These are phyloP conservation scores for Pulchroboletus neoregius DNA, from an alignment of 1,284 basidiomycete species.

Conservation along the genomic window DNA sequence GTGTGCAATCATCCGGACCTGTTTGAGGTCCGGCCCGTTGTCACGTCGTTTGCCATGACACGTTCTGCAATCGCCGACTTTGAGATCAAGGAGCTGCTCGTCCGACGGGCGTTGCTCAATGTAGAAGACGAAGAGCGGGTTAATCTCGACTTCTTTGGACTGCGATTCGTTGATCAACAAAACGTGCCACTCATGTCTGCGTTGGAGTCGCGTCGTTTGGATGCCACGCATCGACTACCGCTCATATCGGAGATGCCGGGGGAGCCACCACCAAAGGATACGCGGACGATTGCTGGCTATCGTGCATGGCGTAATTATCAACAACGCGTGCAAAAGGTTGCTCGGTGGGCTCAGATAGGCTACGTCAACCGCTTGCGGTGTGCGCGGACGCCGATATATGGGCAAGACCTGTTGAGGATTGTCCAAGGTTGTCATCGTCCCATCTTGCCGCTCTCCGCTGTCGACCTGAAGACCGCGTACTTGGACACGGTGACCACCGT, in stretches of 20 bases:
- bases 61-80: conserved; percentile 79
- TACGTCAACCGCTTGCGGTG: conserved; percentile 82
- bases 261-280: conserved; percentile 65
- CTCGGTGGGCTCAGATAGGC: conserved; percentile 66
- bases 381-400: conserved; percentile 57
- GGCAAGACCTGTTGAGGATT: conserved; percentile 54
- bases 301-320: conserved; percentile 55
- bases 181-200: conserved; percentile 52
- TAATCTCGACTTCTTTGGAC: conserved; percentile 63
- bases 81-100: conserved; percentile 86
- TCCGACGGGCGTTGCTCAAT: conserved; percentile 64
- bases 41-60: conserved; percentile 88
- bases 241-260: conserved; percentile 53
- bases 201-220: conserved; percentile 53
- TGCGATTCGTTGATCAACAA: conserved; percentile 59
- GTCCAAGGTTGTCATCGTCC: conserved; percentile 43
- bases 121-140: conserved; percentile 47
- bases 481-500: conserved; percentile 41
- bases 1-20: conserved; percentile 96
- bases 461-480: conserved; percentile 38
- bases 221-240: conserved; percentile 69
- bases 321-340: conserved; percentile 50
- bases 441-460: conserved; percentile 55
- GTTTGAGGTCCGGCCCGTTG: conserved; percentile 92
- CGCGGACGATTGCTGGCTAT: conserved; percentile 74